Percentiles rank a stretch among this genome's conserved stretches.
phyloP scores from a whole-genome alignment of 441 rosid species.

The Sinapis alba region DNA sequence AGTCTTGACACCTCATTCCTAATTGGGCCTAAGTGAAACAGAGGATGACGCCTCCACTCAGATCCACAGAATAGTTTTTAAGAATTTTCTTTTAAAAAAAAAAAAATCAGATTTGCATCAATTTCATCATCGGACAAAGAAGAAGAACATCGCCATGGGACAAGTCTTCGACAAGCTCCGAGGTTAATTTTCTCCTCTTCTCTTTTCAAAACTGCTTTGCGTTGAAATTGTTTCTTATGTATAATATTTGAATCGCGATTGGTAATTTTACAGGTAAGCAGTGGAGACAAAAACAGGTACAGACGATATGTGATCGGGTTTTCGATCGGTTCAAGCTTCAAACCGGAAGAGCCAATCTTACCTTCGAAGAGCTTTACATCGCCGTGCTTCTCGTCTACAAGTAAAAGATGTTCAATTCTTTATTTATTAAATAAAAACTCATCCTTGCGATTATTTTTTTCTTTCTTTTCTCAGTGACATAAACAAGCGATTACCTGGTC shows the following conservation, averaged over 20 bases:
- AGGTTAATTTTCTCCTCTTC: slow-evolving; percentile 32
- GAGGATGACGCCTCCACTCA: background rate
- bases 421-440: too few relatives aligned
- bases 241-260: background rate
- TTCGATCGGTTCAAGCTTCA: slow-evolving; percentile 55
- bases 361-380: slow-evolving; percentile 84
- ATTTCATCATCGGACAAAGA: background rate
- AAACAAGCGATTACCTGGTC: slow-evolving; percentile 88
- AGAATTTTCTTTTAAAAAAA: too few relatives aligned
- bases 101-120: background rate
- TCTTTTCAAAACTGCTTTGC: background rate
- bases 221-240: background rate
- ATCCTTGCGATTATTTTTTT: background rate
- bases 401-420: slow-evolving; percentile 41
- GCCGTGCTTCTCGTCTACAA: slow-evolving; percentile 85
- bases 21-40: background rate
- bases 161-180: slow-evolving; percentile 56
- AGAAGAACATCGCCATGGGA: slow-evolving; percentile 48
- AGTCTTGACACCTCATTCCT: background rate
- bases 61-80: slow-evolving; percentile 1
- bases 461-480: slow-evolving; percentile 54
- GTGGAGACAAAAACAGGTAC: slow-evolving; percentile 75
- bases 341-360: slow-evolving; percentile 56
- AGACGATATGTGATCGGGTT: slow-evolving; percentile 65
- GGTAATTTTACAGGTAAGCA: slow-evolving; percentile 60